Evolutionary conservation across 2,329 filamentous ascomycete genomes (phyloP).

Genomic region (Paracorniculantispora psalliotae): DNA sequence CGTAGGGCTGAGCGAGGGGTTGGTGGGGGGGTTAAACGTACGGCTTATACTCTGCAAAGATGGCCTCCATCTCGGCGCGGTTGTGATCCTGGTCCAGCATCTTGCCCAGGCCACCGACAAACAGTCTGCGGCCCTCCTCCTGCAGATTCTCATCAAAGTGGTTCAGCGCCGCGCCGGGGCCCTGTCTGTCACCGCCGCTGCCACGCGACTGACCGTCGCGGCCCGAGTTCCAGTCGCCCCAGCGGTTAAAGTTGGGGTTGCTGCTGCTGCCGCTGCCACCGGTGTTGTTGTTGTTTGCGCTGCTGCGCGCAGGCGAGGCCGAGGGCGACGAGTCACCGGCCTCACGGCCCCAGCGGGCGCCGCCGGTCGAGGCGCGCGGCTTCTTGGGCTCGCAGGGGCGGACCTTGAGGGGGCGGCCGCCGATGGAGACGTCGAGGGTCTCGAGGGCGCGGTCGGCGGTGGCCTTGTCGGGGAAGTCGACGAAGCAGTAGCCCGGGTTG

Average conservation of each 20-base stretch:
- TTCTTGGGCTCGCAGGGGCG: conserved; percentile 58
- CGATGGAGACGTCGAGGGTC: conserved; percentile 50
- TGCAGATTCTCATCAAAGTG: conserved; percentile 28
- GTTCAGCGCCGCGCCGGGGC: conserved; percentile 23
- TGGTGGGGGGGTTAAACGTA: conserved; percentile 20
- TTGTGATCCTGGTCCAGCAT: conserved; percentile 45
- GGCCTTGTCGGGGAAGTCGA: conserved; percentile 56
- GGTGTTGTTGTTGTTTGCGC: background rate
- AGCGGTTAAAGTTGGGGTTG: conserved; percentile 32
- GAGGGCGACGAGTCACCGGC: conserved; percentile 14
- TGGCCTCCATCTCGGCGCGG: conserved; percentile 38
- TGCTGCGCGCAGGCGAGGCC: background rate
- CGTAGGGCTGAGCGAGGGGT: background rate
- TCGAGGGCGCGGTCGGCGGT: conserved; percentile 54
- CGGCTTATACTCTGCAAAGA: conserved; percentile 44
- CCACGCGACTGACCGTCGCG: conserved; percentile 12
- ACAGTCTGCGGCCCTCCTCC: conserved; percentile 37
- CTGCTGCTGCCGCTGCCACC: background rate
- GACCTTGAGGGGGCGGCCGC: conserved; percentile 57
- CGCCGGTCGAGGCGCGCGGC: conserved; percentile 16
- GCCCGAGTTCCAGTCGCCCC: conserved; percentile 38
- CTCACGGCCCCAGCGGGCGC: conserved; percentile 16
- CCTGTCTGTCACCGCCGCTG: conserved; percentile 19
- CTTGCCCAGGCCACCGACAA: conserved; percentile 45
- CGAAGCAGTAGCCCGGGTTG: conserved; percentile 71